Evolutionary conservation across 2,329 filamentous ascomycete species (phyloP).

Genomic region (Pseudogymnoascus sp.): DNA sequence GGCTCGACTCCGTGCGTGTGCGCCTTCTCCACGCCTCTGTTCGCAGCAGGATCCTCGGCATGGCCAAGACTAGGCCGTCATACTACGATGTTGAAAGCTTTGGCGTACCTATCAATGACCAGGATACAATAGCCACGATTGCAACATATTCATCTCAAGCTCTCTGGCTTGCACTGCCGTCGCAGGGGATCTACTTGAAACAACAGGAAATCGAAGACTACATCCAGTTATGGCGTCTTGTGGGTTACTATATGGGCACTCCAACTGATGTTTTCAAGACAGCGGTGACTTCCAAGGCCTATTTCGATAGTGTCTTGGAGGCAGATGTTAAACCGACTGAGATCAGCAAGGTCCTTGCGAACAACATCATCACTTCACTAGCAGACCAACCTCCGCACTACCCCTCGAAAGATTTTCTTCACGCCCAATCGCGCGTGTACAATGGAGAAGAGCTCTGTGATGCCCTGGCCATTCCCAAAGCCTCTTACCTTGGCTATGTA

Average conservation of each 20-base stretch:
- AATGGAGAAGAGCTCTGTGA: slow-evolving; percentile 57
- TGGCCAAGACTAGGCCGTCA: slow-evolving; percentile 44
- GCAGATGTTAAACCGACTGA: slow-evolving; percentile 58
- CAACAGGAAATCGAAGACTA: slow-evolving; percentile 58
- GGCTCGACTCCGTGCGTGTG: slow-evolving; percentile 56
- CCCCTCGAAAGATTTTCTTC: slow-evolving; percentile 56
- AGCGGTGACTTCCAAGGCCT: slow-evolving; percentile 44
- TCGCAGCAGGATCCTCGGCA: slow-evolving; percentile 52
- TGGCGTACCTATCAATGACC: slow-evolving; percentile 65
- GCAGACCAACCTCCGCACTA: slow-evolving; percentile 56
- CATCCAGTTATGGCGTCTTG: slow-evolving; percentile 66
- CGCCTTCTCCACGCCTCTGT: slow-evolving; percentile 61
- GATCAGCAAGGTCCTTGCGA: slow-evolving; percentile 56
- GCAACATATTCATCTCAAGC: slow-evolving; percentile 59
- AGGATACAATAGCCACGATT: slow-evolving; percentile 66
- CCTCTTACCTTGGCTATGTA: slow-evolving; percentile 31
- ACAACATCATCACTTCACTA: slow-evolving; percentile 66
- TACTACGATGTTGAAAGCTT: slow-evolving; percentile 53
- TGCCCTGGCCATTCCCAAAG: slow-evolving; percentile 35
- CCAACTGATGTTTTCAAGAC: slow-evolving; percentile 53
- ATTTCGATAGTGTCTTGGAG: slow-evolving; percentile 59
- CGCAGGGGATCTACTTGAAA: slow-evolving; percentile 61
- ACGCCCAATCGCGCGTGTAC: slow-evolving; percentile 59
- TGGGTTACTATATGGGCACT: slow-evolving; percentile 62
- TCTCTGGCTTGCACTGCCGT: slow-evolving; percentile 59